Conservation (phyloP, 2,329 filamentous ascomycete genomes). For the Eutypella sp. region DNA sequence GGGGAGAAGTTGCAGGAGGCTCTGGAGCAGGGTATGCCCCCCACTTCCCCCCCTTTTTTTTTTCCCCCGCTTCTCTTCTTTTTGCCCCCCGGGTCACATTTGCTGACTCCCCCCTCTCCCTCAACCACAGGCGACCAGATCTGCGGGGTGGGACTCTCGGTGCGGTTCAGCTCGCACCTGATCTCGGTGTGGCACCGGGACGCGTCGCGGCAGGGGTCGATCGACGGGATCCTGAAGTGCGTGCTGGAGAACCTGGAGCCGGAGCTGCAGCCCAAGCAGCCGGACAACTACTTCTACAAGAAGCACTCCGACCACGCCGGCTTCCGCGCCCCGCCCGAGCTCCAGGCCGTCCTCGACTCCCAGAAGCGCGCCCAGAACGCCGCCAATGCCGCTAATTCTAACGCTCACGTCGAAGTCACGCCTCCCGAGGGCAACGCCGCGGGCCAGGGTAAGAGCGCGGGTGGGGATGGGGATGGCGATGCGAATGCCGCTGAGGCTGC, state of each 20-base stretch:
- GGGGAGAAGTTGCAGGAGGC: constrained; percentile 74
- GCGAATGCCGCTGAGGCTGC: too few species aligned
- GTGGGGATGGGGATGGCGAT: too few species aligned
- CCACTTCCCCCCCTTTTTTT: not conserved
- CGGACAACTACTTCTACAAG: constrained; percentile 77
- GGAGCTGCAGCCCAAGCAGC: constrained; percentile 68
- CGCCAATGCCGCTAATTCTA: constrained; percentile 19
- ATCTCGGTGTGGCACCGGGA: constrained; percentile 94
- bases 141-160: constrained; percentile 81
- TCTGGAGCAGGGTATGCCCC: constrained; percentile 59
- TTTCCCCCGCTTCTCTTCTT: not conserved
- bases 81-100: too few species aligned
- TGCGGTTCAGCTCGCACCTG: constrained; percentile 83
- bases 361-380: constrained; percentile 44
- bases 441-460: too few species aligned
- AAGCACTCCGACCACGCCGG: constrained; percentile 83
- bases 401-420: not conserved
- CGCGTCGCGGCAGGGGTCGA: constrained; percentile 70
- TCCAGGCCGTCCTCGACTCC: constrained; percentile 53
- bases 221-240: constrained; percentile 67
- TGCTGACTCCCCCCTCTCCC: too few species aligned
- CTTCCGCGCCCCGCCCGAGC: constrained; percentile 62
- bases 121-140: constrained; percentile 77
- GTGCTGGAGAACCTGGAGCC: constrained; percentile 69
- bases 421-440: not conserved